Percentiles rank a stretch among this genome's conserved stretches.
These are phyloP conservation scores for Colletotrichum sp. DNA, from an alignment of 2,329 filamentous ascomycete genomes.

Conservation along the genomic window DNA sequence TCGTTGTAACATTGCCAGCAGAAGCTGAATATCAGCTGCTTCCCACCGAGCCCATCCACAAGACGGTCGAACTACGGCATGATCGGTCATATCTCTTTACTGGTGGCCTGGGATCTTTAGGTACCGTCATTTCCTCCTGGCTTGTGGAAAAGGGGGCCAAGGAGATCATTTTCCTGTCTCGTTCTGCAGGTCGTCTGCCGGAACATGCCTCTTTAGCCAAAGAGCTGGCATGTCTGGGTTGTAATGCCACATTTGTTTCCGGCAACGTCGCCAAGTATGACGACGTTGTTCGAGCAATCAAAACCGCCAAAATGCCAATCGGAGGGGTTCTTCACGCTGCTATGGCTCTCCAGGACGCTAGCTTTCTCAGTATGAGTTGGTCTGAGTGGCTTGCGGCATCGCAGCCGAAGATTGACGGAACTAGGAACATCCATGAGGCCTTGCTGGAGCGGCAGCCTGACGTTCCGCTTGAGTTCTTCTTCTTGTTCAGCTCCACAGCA, in stretches of 20 bases:
- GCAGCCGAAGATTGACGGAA: constrained; percentile 44
- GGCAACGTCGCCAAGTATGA: constrained; percentile 34
- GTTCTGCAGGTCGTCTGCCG: constrained; percentile 17
- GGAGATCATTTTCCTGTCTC: constrained; percentile 29
- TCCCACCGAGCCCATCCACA: background rate
- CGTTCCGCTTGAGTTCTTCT: constrained; percentile 39
- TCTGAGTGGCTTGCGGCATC: constrained; percentile 38
- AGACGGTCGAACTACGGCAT: background rate
- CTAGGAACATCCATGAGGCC: constrained; percentile 44
- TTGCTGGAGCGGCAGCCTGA: constrained; percentile 15
- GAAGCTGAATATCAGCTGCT: background rate
- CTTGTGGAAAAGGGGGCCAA: constrained; percentile 32
- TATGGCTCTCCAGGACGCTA: constrained; percentile 35
- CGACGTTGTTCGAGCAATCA: constrained; percentile 31
- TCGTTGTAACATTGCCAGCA: constrained; percentile 36
- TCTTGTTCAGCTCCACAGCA: constrained; percentile 36
- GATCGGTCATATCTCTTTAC: constrained; percentile 30
- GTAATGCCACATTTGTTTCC: constrained; percentile 28
- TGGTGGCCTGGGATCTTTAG: constrained; percentile 36
- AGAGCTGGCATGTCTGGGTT: constrained; percentile 30
- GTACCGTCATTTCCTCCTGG: constrained; percentile 30
- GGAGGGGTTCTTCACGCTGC: constrained; percentile 45
- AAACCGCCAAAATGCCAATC: constrained; percentile 29
- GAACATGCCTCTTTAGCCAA: constrained; percentile 20
- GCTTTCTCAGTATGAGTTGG: constrained; percentile 38